These are phyloP conservation scores for Geranium rotundifolium DNA, from an alignment of 345 rosid species.

Conservation along the genomic window DNA sequence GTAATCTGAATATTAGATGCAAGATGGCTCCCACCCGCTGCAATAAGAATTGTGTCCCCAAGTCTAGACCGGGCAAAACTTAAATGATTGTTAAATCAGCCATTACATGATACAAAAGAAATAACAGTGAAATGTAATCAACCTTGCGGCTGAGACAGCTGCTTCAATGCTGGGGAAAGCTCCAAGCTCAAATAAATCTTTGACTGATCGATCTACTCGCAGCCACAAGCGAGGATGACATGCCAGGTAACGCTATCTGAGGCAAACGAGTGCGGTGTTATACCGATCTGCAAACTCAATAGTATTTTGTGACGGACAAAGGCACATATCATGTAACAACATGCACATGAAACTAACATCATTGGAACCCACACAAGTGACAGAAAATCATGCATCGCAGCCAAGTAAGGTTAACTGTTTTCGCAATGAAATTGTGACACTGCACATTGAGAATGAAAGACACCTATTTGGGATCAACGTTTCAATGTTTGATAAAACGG, in stretches of 20 bases:
- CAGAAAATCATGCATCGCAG: not conserved
- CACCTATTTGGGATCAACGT: not conserved
- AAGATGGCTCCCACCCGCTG: conserved; percentile 66
- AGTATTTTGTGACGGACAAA: conserved; percentile 38
- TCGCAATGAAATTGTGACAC: not conserved
- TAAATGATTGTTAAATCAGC: conserved; percentile 10
- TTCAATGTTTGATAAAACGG: no score
- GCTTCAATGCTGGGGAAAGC: conserved; percentile 60
- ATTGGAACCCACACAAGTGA: no score
- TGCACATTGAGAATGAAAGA: no score
- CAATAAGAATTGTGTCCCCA: conserved; percentile 87
- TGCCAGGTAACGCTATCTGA: conserved; percentile 92
- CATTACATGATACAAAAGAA: conserved; percentile 1
- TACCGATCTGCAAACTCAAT: conserved; percentile 96
- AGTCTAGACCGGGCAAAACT: conserved; percentile 43
- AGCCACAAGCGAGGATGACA: conserved; percentile 96
- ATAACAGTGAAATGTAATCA: conserved; percentile 11
- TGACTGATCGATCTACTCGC: conserved; percentile 67
- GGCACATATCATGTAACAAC: not conserved
- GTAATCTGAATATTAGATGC: conserved; percentile 76
- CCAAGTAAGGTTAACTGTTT: not conserved
- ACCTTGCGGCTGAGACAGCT: conserved; percentile 95
- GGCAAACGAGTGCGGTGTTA: conserved; percentile 99
- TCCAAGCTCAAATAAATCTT: conserved; percentile 49
- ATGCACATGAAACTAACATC: not conserved